phyloP scores from a whole-genome alignment of 1,284 basidiomycete genomes.

The Leccinum insolens region DNA sequence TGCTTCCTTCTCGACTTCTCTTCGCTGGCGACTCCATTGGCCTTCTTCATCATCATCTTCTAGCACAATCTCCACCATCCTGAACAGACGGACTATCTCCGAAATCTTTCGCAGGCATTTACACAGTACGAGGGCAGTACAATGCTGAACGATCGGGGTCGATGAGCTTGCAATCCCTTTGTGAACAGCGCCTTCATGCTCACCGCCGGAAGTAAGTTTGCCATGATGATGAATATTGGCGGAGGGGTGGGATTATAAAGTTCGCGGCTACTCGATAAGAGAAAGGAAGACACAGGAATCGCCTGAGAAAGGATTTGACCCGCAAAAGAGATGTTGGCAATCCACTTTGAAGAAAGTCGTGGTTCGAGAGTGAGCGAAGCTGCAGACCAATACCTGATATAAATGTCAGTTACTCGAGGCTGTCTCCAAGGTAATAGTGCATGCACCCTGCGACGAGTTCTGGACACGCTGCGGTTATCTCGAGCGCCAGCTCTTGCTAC shows the following conservation, averaged over 20 bases:
- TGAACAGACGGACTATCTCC: conserved; percentile 55
- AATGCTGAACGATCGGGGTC: conserved; percentile 76
- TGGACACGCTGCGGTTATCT: conserved; percentile 80
- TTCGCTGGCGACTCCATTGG: conserved; percentile 64
- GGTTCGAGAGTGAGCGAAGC: conserved; percentile 83
- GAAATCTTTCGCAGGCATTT: conserved; percentile 76
- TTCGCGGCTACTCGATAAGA: conserved; percentile 39
- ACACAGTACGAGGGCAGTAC: conserved; percentile 73
- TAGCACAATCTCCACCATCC: conserved; percentile 52
- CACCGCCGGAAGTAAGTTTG: conserved; percentile 78
- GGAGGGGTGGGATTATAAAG: conserved; percentile 73
- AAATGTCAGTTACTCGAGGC: conserved; percentile 2
- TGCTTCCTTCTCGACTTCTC: conserved; percentile 77
- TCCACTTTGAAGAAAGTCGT: conserved; percentile 83
- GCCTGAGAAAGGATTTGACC: conserved; percentile 77
- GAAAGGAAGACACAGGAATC: conserved; percentile 67
- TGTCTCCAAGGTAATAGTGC: not conserved
- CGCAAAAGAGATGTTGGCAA: conserved; percentile 84
- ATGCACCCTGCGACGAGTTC: conserved; percentile 81
- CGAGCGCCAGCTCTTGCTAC: conserved; percentile 84
- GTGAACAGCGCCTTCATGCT: conserved; percentile 70
- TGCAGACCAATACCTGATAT: conserved; percentile 72
- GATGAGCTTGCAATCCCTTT: conserved; percentile 75
- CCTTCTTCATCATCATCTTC: conserved; percentile 70
- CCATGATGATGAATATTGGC: conserved; percentile 66